A percentile compares a stretch with the other conserved stretches of the same genome.
phyloP scores from a whole-genome alignment of 2,329 filamentous ascomycete genomes.

The Botrytis pseudocinerea region DNA sequence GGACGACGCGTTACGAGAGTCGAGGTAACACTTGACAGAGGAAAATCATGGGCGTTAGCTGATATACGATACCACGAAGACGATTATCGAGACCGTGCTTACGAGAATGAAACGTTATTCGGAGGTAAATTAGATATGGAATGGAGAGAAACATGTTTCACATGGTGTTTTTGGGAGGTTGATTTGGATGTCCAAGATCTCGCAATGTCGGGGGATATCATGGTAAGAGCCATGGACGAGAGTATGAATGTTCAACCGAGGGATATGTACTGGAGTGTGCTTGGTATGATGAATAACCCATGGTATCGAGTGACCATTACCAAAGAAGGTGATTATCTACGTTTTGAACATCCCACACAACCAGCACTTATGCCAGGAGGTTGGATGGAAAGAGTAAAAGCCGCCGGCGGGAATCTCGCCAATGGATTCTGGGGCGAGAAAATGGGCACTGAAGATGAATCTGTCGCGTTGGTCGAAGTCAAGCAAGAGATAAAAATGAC shows the following conservation, averaged over 20 bases:
- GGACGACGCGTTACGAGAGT: constrained; percentile 81
- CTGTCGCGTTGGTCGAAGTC: constrained; percentile 50
- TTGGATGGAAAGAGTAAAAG: constrained; percentile 93
- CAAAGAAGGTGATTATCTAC: constrained; percentile 62
- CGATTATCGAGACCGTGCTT: constrained; percentile 65
- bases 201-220: constrained; percentile 65
- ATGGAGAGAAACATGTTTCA: constrained; percentile 80
- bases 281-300: constrained; percentile 98
- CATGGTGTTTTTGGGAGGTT: constrained; percentile 90
- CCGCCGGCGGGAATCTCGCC: constrained; percentile 72
- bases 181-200: constrained; percentile 65
- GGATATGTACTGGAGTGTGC: constrained; percentile 94
- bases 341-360: constrained; percentile 88
- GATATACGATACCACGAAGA: constrained; percentile 84
- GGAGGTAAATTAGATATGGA: constrained; percentile 78
- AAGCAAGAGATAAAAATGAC: constrained; percentile 75
- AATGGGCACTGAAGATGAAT: constrained; percentile 52
- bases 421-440: constrained; percentile 87
- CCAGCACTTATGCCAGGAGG: constrained; percentile 75
- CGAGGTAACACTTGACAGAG: constrained; percentile 81
- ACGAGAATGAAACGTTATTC: constrained; percentile 63
- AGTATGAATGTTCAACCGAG: constrained; percentile 81
- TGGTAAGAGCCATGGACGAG: constrained; percentile 88
- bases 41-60: constrained; percentile 75
- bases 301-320: constrained; percentile 84